A percentile compares a stretch with the other conserved stretches of the same genome.
phyloP scores from a whole-genome alignment of 2,329 filamentous ascomycete species.

The Ophiosphaerella korrae region DNA sequence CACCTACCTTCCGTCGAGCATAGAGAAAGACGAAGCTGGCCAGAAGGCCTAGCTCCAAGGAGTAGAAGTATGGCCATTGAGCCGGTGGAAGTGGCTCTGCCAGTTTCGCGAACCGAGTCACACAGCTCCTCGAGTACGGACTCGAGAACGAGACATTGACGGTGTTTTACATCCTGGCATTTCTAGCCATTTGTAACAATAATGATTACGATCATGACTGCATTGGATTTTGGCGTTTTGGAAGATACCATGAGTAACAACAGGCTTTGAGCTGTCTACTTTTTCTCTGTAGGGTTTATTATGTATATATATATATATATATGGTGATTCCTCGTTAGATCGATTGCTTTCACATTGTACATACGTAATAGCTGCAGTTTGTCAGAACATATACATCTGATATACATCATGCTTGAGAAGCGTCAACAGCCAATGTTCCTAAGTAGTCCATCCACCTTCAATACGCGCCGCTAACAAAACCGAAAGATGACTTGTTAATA shows the following conservation, averaged over 20 bases:
- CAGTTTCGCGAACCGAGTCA: constrained; percentile 3
- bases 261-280: neutral
- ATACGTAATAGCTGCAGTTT: too few species aligned
- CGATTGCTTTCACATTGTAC: too few species aligned
- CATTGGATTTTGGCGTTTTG: constrained; percentile 19
- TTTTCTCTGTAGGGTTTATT: neutral
- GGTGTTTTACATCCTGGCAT: neutral
- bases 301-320: too few species aligned
- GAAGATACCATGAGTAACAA: constrained; percentile 23
- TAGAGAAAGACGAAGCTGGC: constrained; percentile 38
- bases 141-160: constrained; percentile 3
- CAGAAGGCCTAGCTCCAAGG: constrained; percentile 29
- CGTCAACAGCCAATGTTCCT: too few species aligned
- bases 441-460: too few species aligned
- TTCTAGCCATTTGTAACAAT: neutral
- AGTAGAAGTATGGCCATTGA: constrained; percentile 19
- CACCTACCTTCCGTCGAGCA: constrained; percentile 37
- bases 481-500: too few species aligned
- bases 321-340: too few species aligned
- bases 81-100: constrained; percentile 12
- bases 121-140: constrained; percentile 5
- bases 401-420: neutral
- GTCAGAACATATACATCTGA: too few species aligned
- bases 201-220: constrained; percentile 10
- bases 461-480: too few species aligned